Evolutionary conservation across 2,329 filamentous ascomycete species (phyloP), one percentile per base, ranked within the genome.

Genomic region (Monilinia polystroma): DNA sequence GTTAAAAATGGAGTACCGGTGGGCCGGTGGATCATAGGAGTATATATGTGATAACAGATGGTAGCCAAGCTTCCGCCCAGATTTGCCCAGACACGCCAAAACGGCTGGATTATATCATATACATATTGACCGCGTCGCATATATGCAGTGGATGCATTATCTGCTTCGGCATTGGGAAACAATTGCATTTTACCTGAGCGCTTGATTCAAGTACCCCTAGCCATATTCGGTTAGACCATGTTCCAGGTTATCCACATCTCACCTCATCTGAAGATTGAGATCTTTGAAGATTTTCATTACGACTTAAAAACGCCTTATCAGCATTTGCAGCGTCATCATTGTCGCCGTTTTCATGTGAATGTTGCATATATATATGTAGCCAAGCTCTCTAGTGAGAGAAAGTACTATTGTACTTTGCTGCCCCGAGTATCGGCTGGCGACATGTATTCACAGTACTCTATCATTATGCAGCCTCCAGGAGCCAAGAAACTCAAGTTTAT

Each of bases 341-440:
- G 23, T 60, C 29, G 45, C 32, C 45, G 20, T 35, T 26, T 49
- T 60, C 45, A 51, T 60, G n/a, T 38, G 45, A 49, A 60, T 23
- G 49, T 16, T 59, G 29, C 45, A 51, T 51, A 26, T 7, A 59
- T 56, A n/a, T 35, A 60, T 60, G 58, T 62, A 51, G 58, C 58
- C 47, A 62, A 62, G 58, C 58, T 62, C 58, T 62, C 47, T 62
- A 62, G 58, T 51, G 58, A 62, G 58, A 51, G 58, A 51, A 60
- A 62, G 32, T 35, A 35, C 32, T 7, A 62, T 38, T 35, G 32
- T 7, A 35, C 26, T 38, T 62, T 10, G 45, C 14, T 35, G 58
- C 45, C 45, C 41, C 56, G 41, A 60, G n/a, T 23, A 47, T 20
- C 29, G 58, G 16, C 29, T 10, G 45, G 3, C 32, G 45, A 51